Evolutionary conservation across 164 flowering plant species (phyloP).

Genomic region (Platanus orientalis): DNA sequence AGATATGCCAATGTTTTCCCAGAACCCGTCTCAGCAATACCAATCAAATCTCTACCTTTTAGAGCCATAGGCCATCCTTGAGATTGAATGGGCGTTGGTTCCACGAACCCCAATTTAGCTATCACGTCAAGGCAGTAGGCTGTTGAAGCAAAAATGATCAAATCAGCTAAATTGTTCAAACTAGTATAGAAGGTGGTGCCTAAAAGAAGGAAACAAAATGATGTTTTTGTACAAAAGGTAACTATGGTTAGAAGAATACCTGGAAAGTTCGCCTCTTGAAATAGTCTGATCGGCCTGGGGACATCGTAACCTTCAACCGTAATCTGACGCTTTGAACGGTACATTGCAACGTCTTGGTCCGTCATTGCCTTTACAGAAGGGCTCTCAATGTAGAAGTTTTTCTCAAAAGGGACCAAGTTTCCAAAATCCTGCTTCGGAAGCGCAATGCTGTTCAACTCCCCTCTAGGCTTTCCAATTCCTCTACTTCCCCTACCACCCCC

Average conservation of each 20-base stretch:
- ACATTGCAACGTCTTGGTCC: conserved; percentile 59
- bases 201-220: background rate
- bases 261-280: conserved; percentile 81
- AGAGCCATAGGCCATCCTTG: conserved; percentile 99
- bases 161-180: background rate
- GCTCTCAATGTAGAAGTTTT: conserved; percentile 78
- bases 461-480: conserved; percentile 34
- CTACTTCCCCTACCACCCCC: conserved; percentile 46
- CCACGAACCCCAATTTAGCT: conserved; percentile 73
- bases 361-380: conserved; percentile 68
- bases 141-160: conserved; percentile 22
- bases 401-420: conserved; percentile 73
- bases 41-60: conserved; percentile 90
- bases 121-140: conserved; percentile 83
- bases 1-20: conserved; percentile 95
- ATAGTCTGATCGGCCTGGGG: conserved; percentile 71
- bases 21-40: conserved; percentile 99
- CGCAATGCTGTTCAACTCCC: conserved; percentile 55
- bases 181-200: background rate
- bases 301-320: conserved; percentile 83
- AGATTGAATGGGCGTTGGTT: conserved; percentile 96
- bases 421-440: conserved; percentile 82
- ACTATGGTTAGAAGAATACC: conserved; percentile 30
- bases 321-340: conserved; percentile 65
- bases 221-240: background rate